A percentile compares a stretch with the other conserved stretches of the same genome.
phyloP scores from a whole-genome alignment of 129 eudicot species.

The Oenanthe sinensis region DNA sequence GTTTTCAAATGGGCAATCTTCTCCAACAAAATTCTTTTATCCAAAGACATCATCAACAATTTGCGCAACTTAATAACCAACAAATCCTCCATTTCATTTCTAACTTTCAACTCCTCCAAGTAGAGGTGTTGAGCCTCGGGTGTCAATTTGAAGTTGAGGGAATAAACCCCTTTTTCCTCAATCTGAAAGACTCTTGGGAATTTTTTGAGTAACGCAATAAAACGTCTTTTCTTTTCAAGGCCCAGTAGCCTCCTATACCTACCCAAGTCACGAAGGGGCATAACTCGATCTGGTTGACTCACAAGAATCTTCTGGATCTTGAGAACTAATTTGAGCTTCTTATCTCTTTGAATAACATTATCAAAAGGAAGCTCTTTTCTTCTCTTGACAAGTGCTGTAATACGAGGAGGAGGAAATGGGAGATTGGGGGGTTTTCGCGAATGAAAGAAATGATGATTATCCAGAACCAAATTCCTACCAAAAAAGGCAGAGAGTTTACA shows the following conservation, averaged over 20 bases:
- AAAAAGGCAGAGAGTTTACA: slow-evolving; percentile 24
- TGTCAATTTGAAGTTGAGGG: slow-evolving; percentile 63
- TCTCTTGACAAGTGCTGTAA: slow-evolving; percentile 74
- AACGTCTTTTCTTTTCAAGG: slow-evolving; percentile 56
- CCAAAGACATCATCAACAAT: slow-evolving; percentile 87
- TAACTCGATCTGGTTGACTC: slow-evolving; percentile 62
- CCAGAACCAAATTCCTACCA: slow-evolving; percentile 38
- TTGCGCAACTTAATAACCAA: slow-evolving; percentile 76
- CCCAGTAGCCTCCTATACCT: slow-evolving; percentile 76
- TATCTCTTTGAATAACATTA: slow-evolving; percentile 86
- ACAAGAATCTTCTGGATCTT: slow-evolving; percentile 67
- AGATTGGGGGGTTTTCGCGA: slow-evolving; percentile 37
- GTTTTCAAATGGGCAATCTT: slow-evolving; percentile 81
- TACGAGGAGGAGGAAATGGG: slow-evolving; percentile 27
- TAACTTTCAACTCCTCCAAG: slow-evolving; percentile 74
- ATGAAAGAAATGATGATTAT: slow-evolving; percentile 15
- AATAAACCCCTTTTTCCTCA: slow-evolving; percentile 85
- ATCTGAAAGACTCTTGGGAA: slow-evolving; percentile 93
- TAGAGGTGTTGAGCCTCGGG: slow-evolving; percentile 86
- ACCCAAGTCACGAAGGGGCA: slow-evolving; percentile 83
- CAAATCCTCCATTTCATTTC: slow-evolving; percentile 88
- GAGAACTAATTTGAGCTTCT: slow-evolving; percentile 75
- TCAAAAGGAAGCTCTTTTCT: slow-evolving; percentile 93
- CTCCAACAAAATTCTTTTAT: slow-evolving; percentile 72
- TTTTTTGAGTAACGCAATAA: slow-evolving; percentile 63